Percentiles rank a stretch among this genome's conserved stretches.
phyloP scores from a whole-genome alignment of 2,329 filamentous ascomycete species.

The Aspergillus texensis region DNA sequence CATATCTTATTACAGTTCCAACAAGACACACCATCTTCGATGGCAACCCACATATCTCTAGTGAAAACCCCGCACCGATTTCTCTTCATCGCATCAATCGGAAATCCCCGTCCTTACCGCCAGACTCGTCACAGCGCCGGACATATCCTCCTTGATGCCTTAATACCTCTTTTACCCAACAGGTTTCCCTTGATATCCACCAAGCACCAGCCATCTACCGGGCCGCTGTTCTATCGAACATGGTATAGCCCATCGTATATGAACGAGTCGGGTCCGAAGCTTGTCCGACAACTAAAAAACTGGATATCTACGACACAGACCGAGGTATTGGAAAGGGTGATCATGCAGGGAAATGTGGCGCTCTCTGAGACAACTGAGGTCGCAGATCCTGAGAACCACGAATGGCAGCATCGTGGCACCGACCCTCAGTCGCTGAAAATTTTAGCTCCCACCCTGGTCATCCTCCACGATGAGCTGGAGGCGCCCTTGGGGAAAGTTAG shows the following conservation, averaged over 20 bases:
- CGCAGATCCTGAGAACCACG: conserved; percentile 11
- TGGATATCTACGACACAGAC: conserved; percentile 29
- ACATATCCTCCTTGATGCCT: conserved; percentile 70
- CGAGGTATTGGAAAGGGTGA: conserved; percentile 13
- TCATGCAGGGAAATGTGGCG: conserved; percentile 6
- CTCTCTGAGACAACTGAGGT: conserved; percentile 3
- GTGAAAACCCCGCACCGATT: conserved; percentile 29
- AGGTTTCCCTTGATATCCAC: conserved; percentile 50
- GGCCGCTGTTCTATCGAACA: conserved; percentile 34
- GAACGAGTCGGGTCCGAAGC: conserved; percentile 78
- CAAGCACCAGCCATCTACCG: conserved; percentile 59
- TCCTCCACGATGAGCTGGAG: conserved; percentile 91
- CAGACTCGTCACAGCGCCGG: conserved; percentile 85
- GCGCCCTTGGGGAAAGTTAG: conserved; percentile 67
- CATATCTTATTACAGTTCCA: not conserved
- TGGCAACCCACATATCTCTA: not conserved
- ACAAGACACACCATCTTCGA: not conserved
- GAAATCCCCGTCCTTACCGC: conserved; percentile 75
- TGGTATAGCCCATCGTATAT: conserved; percentile 77
- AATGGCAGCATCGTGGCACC: conserved; percentile 25
- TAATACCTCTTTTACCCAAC: conserved; percentile 54
- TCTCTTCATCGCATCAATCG: conserved; percentile 82
- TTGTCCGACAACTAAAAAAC: conserved; percentile 65
- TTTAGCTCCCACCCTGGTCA: conserved; percentile 59
- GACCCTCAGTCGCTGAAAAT: conserved; percentile 15